Percentiles rank a stretch among this genome's conserved stretches.
phyloP scores from a whole-genome alignment of 768 basidiomycete genomes.

The Amanita muscaria region DNA sequence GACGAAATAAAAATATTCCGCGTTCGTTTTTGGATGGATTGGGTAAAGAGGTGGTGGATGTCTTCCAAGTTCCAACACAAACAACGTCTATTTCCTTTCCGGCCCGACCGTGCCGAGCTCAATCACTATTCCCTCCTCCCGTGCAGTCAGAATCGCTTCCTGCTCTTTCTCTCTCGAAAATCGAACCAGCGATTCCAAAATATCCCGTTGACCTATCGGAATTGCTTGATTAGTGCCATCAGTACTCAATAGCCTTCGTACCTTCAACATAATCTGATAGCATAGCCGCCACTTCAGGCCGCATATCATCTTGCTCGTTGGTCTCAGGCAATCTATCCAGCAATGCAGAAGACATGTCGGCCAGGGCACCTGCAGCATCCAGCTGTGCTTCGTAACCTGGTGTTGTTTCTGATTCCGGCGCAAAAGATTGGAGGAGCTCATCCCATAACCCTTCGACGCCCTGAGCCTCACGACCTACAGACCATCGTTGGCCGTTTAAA shows the following conservation, averaged over 20 bases:
- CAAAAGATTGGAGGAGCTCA: slow-evolving; percentile 33
- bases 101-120: slow-evolving; percentile 24
- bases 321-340: slow-evolving; percentile 38
- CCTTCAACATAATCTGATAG: slow-evolving; percentile 61
- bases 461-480: slow-evolving; percentile 47
- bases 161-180: slow-evolving; percentile 41
- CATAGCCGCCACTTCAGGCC: slow-evolving; percentile 59
- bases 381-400: slow-evolving; percentile 52
- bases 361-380: slow-evolving; percentile 56
- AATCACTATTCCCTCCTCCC: slow-evolving; percentile 44
- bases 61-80: background rate
- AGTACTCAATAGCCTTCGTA: slow-evolving; percentile 17
- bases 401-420: slow-evolving; percentile 17
- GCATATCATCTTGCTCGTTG: slow-evolving; percentile 21
- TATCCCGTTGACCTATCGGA: slow-evolving; percentile 47
- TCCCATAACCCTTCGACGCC: slow-evolving; percentile 56
- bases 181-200: slow-evolving; percentile 42
- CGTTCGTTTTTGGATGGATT: slow-evolving; percentile 24
- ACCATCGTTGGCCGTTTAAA: slow-evolving; percentile 41
- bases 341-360: slow-evolving; percentile 54
- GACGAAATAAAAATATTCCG: slow-evolving; percentile 1
- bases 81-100: background rate
- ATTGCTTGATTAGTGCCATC: too few species aligned
- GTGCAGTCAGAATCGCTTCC: slow-evolving; percentile 39
- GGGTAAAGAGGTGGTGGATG: slow-evolving; percentile 17